Conservation (phyloP, 352 stramenopile species). For the Phytophthora capsici region DNA sequence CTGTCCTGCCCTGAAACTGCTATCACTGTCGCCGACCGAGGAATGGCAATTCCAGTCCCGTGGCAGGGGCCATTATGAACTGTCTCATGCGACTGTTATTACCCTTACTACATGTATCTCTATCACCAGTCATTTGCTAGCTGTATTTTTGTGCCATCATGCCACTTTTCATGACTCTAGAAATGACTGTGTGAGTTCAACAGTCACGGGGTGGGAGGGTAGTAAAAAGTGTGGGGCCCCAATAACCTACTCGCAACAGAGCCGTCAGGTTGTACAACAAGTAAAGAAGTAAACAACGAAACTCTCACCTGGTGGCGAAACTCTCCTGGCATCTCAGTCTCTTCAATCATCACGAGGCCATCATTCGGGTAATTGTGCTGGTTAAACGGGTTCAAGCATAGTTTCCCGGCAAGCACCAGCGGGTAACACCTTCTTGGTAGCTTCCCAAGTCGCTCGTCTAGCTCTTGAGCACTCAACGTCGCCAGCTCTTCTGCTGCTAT, state of each 20-base stretch:
- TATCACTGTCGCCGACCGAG: no score
- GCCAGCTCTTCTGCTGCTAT: slow-evolving; percentile 68
- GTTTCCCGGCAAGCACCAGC: slow-evolving; percentile 63
- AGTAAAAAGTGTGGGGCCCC: slow-evolving; percentile 62
- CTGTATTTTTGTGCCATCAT: no score
- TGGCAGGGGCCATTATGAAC: no score
- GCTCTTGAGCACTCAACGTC: slow-evolving; percentile 38
- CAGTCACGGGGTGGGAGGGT: slow-evolving; percentile 55
- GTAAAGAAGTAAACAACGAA: background rate
- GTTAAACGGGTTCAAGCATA: slow-evolving; percentile 81
- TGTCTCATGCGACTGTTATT: no score
- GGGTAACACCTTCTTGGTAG: slow-evolving; percentile 66
- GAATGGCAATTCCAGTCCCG: no score
- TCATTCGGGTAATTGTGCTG: slow-evolving; percentile 80
- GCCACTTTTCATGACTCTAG: slow-evolving; percentile 48
- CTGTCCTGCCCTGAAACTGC: no score
- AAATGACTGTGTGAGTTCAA: slow-evolving; percentile 59
- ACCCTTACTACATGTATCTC: no score
- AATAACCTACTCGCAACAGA: slow-evolving; percentile 43
- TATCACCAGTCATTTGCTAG: no score
- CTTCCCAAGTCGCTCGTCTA: slow-evolving; percentile 71
- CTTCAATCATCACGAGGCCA: slow-evolving; percentile 66
- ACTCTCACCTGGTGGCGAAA: slow-evolving; percentile 66
- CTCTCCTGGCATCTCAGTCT: slow-evolving; percentile 69
- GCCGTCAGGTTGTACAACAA: background rate